Evolutionary conservation across 2,329 filamentous ascomycete genomes (phyloP).

Genomic region (Botryosphaeria dothidea): DNA sequence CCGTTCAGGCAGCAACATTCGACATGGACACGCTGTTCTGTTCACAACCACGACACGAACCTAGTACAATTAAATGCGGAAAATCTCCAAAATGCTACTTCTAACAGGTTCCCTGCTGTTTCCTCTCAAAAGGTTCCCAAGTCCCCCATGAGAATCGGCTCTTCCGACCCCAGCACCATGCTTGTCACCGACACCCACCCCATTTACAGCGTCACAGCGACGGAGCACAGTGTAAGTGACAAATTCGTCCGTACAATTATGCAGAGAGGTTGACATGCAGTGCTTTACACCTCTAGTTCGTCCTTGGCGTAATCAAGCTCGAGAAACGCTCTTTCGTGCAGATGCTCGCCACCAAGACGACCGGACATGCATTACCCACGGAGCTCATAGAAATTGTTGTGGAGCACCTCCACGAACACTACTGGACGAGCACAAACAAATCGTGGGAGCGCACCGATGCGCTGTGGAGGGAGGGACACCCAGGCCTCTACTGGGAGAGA

Average conservation of each 20-base stretch:
- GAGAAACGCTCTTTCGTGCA: not conserved
- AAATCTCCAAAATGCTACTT: not conserved
- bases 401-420: not conserved
- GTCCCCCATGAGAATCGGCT: too few relatives aligned
- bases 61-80: too few relatives aligned
- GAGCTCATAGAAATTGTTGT: not conserved
- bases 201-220: not conserved
- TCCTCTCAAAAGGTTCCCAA: too few relatives aligned
- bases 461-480: not conserved
- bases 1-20: not conserved
- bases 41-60: not conserved
- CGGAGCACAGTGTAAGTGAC: slow-evolving; percentile 1
- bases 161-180: not conserved
- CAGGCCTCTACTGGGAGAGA: slow-evolving; percentile 1
- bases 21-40: not conserved
- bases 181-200: not conserved
- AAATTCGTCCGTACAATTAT: too few relatives aligned
- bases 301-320: not conserved
- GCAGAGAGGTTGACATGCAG: too few relatives aligned
- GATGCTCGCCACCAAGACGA: not conserved
- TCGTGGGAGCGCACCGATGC: slow-evolving; percentile 2
- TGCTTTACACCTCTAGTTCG: not conserved
- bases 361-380: not conserved
- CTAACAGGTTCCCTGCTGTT: too few relatives aligned
- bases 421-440: not conserved